Percentiles rank a stretch among this genome's conserved stretches.
Evolutionary conservation across 176 grass and related monocot species (phyloP).

Genomic region (Ampelocalamus luodianensis): DNA sequence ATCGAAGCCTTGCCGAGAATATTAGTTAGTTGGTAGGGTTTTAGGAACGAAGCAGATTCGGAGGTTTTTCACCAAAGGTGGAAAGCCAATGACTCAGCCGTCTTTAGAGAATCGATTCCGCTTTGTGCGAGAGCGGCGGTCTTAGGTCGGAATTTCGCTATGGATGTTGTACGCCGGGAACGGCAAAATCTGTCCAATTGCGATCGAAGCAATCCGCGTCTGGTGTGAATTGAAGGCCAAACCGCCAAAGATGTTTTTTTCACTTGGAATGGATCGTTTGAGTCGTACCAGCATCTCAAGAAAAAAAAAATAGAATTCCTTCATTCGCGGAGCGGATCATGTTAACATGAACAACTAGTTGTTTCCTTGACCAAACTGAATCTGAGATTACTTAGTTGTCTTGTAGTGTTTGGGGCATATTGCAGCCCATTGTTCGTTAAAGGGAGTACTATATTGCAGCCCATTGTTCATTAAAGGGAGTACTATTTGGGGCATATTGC

Average conservation of each 20-base stretch:
- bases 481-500: not conserved
- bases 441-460: not conserved
- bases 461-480: no score
- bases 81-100: not conserved
- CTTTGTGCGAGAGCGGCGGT: not conserved
- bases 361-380: not conserved
- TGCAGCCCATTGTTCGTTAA: not conserved
- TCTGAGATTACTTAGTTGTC: not conserved
- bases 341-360: conserved; percentile 4
- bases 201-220: not conserved
- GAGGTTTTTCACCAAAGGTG: not conserved
- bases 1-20: not conserved
- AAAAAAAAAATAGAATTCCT: not conserved
- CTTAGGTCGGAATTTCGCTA: not conserved
- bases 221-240: not conserved
- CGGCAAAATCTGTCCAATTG: not conserved
- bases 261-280: not conserved
- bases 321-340: not conserved
- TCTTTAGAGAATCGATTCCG: not conserved
- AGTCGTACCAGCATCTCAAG: not conserved
- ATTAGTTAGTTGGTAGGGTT: not conserved
- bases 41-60: not conserved
- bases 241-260: not conserved
- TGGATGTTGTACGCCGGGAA: not conserved
- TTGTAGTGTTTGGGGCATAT: not conserved